These are phyloP conservation scores for Amaranthus palmeri DNA, from an alignment of 148 eudicot genomes.

Conservation along the genomic window DNA sequence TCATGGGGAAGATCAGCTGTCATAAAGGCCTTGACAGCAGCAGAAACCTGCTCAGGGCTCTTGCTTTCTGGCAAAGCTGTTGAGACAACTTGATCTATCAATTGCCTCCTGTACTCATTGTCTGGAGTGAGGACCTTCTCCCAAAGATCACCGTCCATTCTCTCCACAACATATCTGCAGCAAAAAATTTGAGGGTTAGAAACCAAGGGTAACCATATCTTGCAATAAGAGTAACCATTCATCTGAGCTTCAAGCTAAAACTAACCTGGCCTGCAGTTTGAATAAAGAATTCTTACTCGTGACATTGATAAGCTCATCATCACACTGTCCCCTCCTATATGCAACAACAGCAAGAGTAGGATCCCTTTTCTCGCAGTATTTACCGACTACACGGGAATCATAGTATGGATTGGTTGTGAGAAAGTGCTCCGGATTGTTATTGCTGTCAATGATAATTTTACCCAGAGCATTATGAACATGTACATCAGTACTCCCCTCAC, in stretches of 20 bases:
- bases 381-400: conserved; percentile 97
- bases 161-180: conserved; percentile 83
- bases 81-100: conserved; percentile 97
- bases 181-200: background rate
- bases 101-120: conserved; percentile 86
- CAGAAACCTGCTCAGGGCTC: conserved; percentile 99
- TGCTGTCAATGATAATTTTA: conserved; percentile 94
- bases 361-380: conserved; percentile 97
- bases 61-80: conserved; percentile 99
- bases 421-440: conserved; percentile 94
- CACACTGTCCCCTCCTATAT: conserved; percentile 94
- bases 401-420: conserved; percentile 93
- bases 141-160: conserved; percentile 96
- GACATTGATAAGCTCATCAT: conserved; percentile 88
- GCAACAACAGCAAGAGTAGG: conserved; percentile 99
- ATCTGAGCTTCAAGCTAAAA: conserved; percentile 9
- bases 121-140: conserved; percentile 87
- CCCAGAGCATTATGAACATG: conserved; percentile 98
- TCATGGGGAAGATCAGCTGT: conserved; percentile 99
- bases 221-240: background rate
- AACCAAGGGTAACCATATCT: background rate
- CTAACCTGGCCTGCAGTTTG: conserved; percentile 80
- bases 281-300: conserved; percentile 92
- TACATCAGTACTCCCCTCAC: conserved; percentile 97
- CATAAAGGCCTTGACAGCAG: conserved; percentile 99